phyloP scores from a whole-genome alignment of 306 rosid genomes.

The Mimosa pudica region DNA sequence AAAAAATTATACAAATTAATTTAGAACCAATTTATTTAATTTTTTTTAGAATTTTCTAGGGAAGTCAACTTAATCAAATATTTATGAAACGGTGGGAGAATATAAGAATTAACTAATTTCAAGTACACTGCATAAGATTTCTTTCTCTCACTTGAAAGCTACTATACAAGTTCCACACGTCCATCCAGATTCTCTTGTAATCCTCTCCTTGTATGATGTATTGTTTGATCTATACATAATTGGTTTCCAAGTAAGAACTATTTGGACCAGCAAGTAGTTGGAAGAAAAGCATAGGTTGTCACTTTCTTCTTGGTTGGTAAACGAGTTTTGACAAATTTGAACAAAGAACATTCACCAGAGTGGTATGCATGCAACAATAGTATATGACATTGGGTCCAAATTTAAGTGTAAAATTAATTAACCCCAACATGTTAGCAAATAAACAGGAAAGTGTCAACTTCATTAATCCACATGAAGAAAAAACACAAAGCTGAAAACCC shows the following conservation, averaged over 20 bases:
- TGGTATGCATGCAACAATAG: not conserved
- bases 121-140: not conserved
- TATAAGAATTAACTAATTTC: too few relatives aligned
- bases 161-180: not conserved
- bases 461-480: not conserved
- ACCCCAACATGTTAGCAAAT: not conserved
- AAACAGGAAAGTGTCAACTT: not conserved
- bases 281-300: conserved; percentile 22
- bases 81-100: too few relatives aligned
- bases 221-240: conserved; percentile 33
- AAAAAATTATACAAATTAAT: too few relatives aligned
- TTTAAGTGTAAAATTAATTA: not conserved
- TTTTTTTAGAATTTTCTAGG: too few relatives aligned
- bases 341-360: not conserved
- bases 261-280: conserved; percentile 23
- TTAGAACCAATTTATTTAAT: too few relatives aligned
- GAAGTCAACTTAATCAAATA: too few relatives aligned
- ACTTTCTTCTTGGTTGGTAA: conserved; percentile 31
- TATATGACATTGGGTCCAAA: not conserved
- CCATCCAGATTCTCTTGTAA: not conserved
- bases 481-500: not conserved
- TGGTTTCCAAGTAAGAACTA: conserved; percentile 23
- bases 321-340: conserved; percentile 26
- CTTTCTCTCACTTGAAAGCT: not conserved
- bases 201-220: not conserved